A percentile compares a stretch with the other conserved stretches of the same genome.
phyloP scores from a whole-genome alignment of 2,329 filamentous ascomycete species.

The Talaromyces sp. region DNA sequence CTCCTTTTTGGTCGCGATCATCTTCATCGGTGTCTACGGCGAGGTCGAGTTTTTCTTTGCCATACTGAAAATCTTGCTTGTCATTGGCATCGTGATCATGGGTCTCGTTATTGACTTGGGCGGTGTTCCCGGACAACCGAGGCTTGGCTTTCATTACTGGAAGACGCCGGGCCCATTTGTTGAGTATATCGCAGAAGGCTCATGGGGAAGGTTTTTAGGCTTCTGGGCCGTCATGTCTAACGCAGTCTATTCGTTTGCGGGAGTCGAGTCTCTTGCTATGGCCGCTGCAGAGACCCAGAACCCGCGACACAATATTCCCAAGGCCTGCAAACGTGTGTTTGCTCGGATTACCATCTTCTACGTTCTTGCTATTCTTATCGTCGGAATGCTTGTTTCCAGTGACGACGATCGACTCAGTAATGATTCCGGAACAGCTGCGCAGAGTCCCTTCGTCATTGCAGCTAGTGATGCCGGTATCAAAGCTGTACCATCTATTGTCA shows the following conservation, averaged over 20 bases:
- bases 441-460: slow-evolving; percentile 45
- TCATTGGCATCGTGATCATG: slow-evolving; percentile 73
- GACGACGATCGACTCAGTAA: slow-evolving; percentile 14
- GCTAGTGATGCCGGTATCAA: slow-evolving; percentile 37
- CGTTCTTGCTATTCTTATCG: slow-evolving; percentile 17
- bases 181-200: slow-evolving; percentile 54
- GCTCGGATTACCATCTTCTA: slow-evolving; percentile 18
- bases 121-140: slow-evolving; percentile 65
- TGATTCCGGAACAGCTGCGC: slow-evolving; percentile 23
- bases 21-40: slow-evolving; percentile 70
- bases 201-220: slow-evolving; percentile 61
- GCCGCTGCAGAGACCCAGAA: slow-evolving; percentile 67
- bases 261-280: slow-evolving; percentile 72
- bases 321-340: slow-evolving; percentile 19
- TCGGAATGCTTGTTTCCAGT: slow-evolving; percentile 19
- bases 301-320: slow-evolving; percentile 19
- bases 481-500: slow-evolving; percentile 40
- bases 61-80: slow-evolving; percentile 71
- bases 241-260: slow-evolving; percentile 46
- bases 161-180: slow-evolving; percentile 64
- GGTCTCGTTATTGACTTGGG: slow-evolving; percentile 67
- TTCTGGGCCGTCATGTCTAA: slow-evolving; percentile 53
- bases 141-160: slow-evolving; percentile 73
- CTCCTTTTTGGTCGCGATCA: slow-evolving; percentile 64
- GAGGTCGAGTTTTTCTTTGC: slow-evolving; percentile 78